Evolutionary conservation across 306 rosid genomes (phyloP), one percentile per base, ranked within the genome.

Genomic region (Prunus persica): DNA sequence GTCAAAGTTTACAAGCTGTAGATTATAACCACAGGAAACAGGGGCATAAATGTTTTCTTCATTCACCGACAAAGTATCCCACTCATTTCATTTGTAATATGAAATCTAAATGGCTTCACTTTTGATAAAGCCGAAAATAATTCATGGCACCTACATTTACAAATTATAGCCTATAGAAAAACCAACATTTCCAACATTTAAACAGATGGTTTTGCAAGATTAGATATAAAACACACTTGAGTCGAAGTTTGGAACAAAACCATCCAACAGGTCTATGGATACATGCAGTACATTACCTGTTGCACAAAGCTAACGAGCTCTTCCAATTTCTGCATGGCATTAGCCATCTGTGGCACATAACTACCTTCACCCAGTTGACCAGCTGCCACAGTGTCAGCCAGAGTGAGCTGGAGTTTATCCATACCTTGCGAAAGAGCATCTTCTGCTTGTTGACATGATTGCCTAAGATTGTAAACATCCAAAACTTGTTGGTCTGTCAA

Each of bases 371-470:
- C 78, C 8, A 80, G 68, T 66, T 78, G 87, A 67, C 91, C 89
- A 54, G 79, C 87, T 52, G 86, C 97, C 30, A 92, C 85, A 41
- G 86, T 69, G 6, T 86, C 89, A 22, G 88, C 87, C 50, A 95
- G 85, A 52, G 80, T 80, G 73, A 79, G 87, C 79, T 89, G 93
- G 61, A 95, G 97, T 78, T 88, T 95, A 41, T 89, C 92, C 96
- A 87, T 88, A 22, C 98, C 98, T 82, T 90, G 96, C 16, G 91
- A 79, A 65, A 95, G 90, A 20, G 98, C 98, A 69, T 95, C 98
- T 86, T 95, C 98, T 72, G 96, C 97, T 82, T 95, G 98, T 79
- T 84, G 88, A 79, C 97, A 95, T 52, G 97, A 88, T 72, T 89
- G 87, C 76, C 62, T 78, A 67, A 95, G 98, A 69, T 84, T 87